Evolutionary conservation across 2,329 filamentous ascomycete species (phyloP).

Genomic region (Colletotrichum plurivorum): DNA sequence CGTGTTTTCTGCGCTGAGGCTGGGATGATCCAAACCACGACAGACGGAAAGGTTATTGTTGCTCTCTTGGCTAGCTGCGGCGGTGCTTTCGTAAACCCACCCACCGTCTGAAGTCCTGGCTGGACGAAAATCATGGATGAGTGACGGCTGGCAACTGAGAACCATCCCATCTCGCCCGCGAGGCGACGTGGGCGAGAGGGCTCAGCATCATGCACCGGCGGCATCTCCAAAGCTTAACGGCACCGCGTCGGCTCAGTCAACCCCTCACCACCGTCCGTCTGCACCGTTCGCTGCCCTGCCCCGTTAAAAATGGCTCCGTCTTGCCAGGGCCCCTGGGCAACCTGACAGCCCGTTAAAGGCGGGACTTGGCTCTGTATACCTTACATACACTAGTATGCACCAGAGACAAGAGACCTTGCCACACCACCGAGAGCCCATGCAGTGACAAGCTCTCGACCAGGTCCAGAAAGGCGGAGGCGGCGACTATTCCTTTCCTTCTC

Average conservation of each 20-base stretch:
- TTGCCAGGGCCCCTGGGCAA: conserved; percentile 24
- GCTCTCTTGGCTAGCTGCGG: conserved; percentile 16
- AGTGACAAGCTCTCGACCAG: conserved; percentile 32
- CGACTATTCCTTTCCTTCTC: conserved; percentile 18
- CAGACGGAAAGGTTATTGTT: conserved; percentile 15
- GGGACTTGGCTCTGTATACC: conserved; percentile 16
- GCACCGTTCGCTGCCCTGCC: conserved; percentile 27
- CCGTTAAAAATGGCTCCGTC: conserved; percentile 22
- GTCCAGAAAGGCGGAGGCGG: conserved; percentile 21
- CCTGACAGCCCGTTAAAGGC: conserved; percentile 24
- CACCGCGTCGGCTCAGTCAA: conserved; percentile 34
- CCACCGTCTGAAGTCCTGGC: conserved; percentile 29
- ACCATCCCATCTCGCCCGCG: conserved; percentile 18
- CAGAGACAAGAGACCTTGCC: conserved; percentile 22
- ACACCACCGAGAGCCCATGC: conserved; percentile 27
- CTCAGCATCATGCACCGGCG: conserved; percentile 39
- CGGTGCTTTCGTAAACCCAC: conserved; percentile 34
- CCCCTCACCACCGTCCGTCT: conserved; percentile 34
- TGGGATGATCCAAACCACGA: conserved; percentile 19
- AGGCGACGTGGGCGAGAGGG: conserved; percentile 36
- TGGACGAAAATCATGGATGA: conserved; percentile 12
- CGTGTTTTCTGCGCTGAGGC: neutral
- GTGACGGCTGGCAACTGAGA: conserved; percentile 16
- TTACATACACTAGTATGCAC: conserved; percentile 11
- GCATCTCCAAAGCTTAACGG: conserved; percentile 36